Base-by-base conservation (phyloP, 106 monocot genomes). In the Amphibolis antarctica region DNA sequence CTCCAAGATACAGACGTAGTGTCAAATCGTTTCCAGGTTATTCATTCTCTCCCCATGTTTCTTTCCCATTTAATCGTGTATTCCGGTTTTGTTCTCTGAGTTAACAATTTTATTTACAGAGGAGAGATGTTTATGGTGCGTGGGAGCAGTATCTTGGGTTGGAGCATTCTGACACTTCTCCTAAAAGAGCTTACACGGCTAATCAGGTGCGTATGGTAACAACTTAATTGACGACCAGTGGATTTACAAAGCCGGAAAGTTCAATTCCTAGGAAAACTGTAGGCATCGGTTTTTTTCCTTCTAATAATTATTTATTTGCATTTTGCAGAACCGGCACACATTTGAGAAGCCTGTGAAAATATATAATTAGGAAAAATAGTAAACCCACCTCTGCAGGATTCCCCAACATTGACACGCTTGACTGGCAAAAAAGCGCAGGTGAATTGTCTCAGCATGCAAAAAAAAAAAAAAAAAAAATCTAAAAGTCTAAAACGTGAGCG, bases 1-100 rank as follows among this genome's bases (percentile, higher is more conserved):
- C 75, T 91, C 23, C 69, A 91, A 48, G 90, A 91, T 69, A 73
- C 78, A 25, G 90, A 91, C 28, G 28, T 83, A n/a, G 73, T 91
- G 31, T 80, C 86, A 55, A 76, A 44, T 22, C 86, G 86, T 28
- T 91, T 91, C 71, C 90, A 91, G 83, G 90, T 83, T 58, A 69
- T 23, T 46, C 20, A 5, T 47, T 23, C n/a, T n/a, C 28, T 28
- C 24, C 50, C 1, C 10, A 19, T 23, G 18, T 9, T 70, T 42
- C 1, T 31, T 12, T 26, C 5, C 36, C 46, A 12, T n/a, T 48
- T 12, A 47, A 19, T 46, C 22, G 12, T 31, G 31, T n/a, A n/a
- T n/a, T n/a, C n/a, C n/a, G n/a, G n/a, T n/a, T n/a, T n/a, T n/a
- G n/a, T n/a, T n/a, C n/a, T n/a, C n/a, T n/a, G n/a, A n/a, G n/a